Percentiles rank a stretch among this genome's conserved stretches.
These are phyloP conservation scores for Dovyalis caffra DNA, from an alignment of 345 rosid genomes.

Conservation along the genomic window DNA sequence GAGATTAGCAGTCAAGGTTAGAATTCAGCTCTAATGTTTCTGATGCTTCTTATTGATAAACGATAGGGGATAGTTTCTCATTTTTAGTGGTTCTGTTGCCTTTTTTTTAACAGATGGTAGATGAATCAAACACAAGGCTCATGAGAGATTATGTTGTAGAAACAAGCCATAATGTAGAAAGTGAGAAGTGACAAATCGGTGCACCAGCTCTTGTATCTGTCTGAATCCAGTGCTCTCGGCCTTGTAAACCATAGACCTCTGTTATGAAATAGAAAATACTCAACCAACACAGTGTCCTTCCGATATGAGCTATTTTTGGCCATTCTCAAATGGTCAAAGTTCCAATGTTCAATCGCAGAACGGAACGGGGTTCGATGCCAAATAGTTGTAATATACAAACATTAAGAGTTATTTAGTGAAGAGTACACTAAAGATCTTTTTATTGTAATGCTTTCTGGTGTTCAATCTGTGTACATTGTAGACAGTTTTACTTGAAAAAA, in stretches of 20 bases:
- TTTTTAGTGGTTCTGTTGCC: not conserved
- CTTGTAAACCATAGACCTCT: not conserved
- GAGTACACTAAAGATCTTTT: not conserved
- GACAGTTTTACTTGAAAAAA: not conserved
- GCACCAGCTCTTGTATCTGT: not conserved
- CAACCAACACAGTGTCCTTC: no score
- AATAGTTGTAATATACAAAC: not conserved
- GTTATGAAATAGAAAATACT: not conserved
- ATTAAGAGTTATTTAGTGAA: not conserved
- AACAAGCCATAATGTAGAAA: slow-evolving; percentile 49
- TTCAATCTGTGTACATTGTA: not conserved
- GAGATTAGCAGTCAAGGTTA: slow-evolving; percentile 56
- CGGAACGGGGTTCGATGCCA: not conserved
- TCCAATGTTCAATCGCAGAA: not conserved
- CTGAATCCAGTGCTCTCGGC: not conserved
- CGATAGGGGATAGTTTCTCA: not conserved
- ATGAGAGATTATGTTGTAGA: slow-evolving; percentile 77
- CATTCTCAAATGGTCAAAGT: not conserved
- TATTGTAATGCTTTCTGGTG: not conserved
- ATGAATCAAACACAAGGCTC: slow-evolving; percentile 57
- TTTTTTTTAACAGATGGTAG: slow-evolving; percentile 47
- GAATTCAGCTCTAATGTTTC: not conserved
- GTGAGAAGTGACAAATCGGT: slow-evolving; percentile 38
- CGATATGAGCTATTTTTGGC: no score
- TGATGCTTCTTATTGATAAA: not conserved